Conservation (phyloP, 2,329 filamentous ascomycete genomes). For the Cladophialophora carrionii region DNA sequence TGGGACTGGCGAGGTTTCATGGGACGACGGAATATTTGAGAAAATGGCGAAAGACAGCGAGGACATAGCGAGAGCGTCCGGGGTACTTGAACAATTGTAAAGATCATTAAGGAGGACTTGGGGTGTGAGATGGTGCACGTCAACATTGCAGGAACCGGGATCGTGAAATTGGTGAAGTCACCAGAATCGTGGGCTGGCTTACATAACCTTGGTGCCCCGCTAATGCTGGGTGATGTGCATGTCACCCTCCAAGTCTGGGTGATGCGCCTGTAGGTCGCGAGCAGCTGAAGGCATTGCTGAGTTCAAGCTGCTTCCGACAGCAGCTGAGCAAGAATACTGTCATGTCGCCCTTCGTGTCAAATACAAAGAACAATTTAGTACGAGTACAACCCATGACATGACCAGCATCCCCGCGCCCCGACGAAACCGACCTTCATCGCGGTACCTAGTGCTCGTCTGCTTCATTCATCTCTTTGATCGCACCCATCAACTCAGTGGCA, state of each 20-base stretch:
- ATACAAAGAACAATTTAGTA: neutral
- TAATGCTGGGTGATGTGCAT: neutral
- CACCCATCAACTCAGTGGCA: constrained; percentile 26
- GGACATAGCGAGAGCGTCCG: neutral
- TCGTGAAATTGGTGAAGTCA: neutral
- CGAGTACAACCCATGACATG: neutral
- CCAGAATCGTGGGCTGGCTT: neutral
- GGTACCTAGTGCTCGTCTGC: neutral
- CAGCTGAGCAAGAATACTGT: neutral
- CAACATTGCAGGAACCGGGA: neutral
- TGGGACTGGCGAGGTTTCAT: neutral
- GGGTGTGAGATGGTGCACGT: neutral
- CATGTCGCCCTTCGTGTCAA: neutral
- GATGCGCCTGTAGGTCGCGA: neutral
- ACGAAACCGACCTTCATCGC: too few species aligned
- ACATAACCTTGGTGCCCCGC: neutral
- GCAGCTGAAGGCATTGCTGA: neutral
- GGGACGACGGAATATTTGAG: neutral
- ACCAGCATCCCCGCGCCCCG: neutral
- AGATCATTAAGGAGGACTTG: neutral
- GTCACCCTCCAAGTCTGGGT: too few species aligned
- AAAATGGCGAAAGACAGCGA: neutral
- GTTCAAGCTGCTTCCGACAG: neutral
- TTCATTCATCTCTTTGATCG: constrained; percentile 31
- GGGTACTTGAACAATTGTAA: neutral